A percentile compares a stretch with the other conserved stretches of the same genome.
Conservation (phyloP, 2,329 filamentous ascomycete genomes). For the Alternaria sp. region DNA sequence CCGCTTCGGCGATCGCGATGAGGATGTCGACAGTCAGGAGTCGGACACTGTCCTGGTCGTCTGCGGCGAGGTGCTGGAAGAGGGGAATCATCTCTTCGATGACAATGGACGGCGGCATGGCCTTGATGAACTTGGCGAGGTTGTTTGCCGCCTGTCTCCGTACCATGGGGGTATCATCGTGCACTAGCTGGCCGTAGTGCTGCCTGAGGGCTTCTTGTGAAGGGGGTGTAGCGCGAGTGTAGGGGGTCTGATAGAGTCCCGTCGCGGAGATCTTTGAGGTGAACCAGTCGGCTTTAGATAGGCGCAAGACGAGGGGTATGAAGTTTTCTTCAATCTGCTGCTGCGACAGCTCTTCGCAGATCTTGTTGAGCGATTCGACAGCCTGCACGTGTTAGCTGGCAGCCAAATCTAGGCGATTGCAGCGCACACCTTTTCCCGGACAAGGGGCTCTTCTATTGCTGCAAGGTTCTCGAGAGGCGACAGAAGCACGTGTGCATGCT, state of each 20-base stretch:
- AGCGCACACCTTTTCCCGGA: slow-evolving; percentile 87
- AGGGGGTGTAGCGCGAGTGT: slow-evolving; percentile 86
- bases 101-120: slow-evolving; percentile 89
- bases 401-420: neutral
- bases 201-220: slow-evolving; percentile 90
- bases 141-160: slow-evolving; percentile 96
- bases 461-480: slow-evolving; percentile 98
- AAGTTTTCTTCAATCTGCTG: slow-evolving; percentile 97
- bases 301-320: slow-evolving; percentile 91
- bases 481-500: slow-evolving; percentile 93
- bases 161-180: slow-evolving; percentile 99
- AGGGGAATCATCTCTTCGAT: slow-evolving; percentile 99
- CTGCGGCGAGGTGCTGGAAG: slow-evolving; percentile 94
- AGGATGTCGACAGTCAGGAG: slow-evolving; percentile 95
- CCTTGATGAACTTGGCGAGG: slow-evolving; percentile 95
- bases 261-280: slow-evolving; percentile 99
- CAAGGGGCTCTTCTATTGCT: slow-evolving; percentile 96
- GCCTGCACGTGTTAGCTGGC: slow-evolving; percentile 67
- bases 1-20: slow-evolving; percentile 94
- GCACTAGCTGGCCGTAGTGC: slow-evolving; percentile 91
- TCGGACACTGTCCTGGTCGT: slow-evolving; percentile 97
- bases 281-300: slow-evolving; percentile 99
- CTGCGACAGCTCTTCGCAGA: slow-evolving; percentile 89
- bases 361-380: slow-evolving; percentile 99
- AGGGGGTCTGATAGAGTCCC: slow-evolving; percentile 91